Evolutionary conservation across 2,329 filamentous ascomycete genomes (phyloP), one percentile per base, ranked within the genome.

Genomic region (Celoporthe dispersa): DNA sequence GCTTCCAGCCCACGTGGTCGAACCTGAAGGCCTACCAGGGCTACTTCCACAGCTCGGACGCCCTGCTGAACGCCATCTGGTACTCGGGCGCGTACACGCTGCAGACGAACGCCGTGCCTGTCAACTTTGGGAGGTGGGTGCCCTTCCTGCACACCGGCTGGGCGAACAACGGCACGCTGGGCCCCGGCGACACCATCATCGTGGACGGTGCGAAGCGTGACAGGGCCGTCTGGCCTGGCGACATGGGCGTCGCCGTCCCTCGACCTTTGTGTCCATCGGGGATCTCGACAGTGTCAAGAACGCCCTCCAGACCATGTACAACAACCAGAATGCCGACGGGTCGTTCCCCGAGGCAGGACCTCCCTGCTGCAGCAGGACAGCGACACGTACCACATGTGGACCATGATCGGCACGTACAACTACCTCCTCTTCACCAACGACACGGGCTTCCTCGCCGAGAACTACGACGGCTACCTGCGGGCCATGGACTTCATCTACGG

Each of bases 151-250:
- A 72, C 14, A 79, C 78, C 28, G 85, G 83, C 1, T 81, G 79
- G 79, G 75, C 73, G 8, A 79, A 79, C 68, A 77, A 80, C 69
- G 77, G 75, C 16, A 74, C 75, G 0, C 74, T 81, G 37, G 78
- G 79, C 9, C 75, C 76, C 3, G 79, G 77, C 1, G 64, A 74
- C 25, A 77, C 79, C 16, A 76, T 79, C 33, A 78, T 80, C 55
- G 78, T 79, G n/a, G 85, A 88, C 74, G 86, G 86, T 3, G 84
- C 86, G 1, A 88, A 88, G 75, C 80, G 86, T 41, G 86, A 88
- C 73, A 80, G 85, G 7, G 78, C 86, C 2, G 84, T 88, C 1
- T 89, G 86, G 85, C 84, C 87, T 2, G 87, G 86, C 2, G 87
- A 89, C 73, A 85, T 88, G 81, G 83, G 84, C 2, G 85, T 88